Base-by-base conservation (phyloP, 2,329 filamentous ascomycete species). In the Trichothecium roseum region DNA sequence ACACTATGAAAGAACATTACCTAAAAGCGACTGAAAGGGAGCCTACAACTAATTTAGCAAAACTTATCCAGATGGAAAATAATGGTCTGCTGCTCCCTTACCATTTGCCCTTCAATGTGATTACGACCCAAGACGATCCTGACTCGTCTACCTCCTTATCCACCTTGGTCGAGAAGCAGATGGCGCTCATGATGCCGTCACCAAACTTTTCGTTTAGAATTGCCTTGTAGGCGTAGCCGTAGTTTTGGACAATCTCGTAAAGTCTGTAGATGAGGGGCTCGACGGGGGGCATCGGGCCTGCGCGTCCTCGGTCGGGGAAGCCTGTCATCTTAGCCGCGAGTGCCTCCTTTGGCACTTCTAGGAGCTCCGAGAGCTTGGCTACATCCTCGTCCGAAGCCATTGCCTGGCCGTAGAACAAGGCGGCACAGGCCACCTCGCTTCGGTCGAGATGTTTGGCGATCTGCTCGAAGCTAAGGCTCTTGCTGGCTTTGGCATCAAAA, bases 101-200 rank as follows among this genome's bases (percentile, higher is more conserved):
- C 84, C 85, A 91, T 66, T 91, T 91, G 18, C 85, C 84, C 47
- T 80, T 74, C 49, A 88, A 52, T 3, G 83, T 88, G 46, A 94
- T 93, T 47, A 87, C 78, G 4, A 82, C 86, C 86, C 86, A 94
- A 6, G 81, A 68, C 36, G 74, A 72, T 4, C 87, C 88, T 49
- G 84, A 74, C 41, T 82, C 77, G 55, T 95, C 89, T 2, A 80
- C 78, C 72, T 96, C 89, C 72, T 93, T 94, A 57, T 95, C 86
- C 3, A 96, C 83, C 53, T 86, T 86, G 0, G 86, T 94, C 35
- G 78, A 83, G 58, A 94, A 95, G 13, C 78, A 78, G 52, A 95
- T 94, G 1, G 88, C 89, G 54, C 86, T 94, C 89, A 96, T 95
- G 53, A 96, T 96, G 1, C 89, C 89, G 54, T 88, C 83, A 0